Evolutionary conservation across 73 alveolate genomes (phyloP), one percentile per base, ranked within the genome.

Genomic region (Stentor roeselii): DNA sequence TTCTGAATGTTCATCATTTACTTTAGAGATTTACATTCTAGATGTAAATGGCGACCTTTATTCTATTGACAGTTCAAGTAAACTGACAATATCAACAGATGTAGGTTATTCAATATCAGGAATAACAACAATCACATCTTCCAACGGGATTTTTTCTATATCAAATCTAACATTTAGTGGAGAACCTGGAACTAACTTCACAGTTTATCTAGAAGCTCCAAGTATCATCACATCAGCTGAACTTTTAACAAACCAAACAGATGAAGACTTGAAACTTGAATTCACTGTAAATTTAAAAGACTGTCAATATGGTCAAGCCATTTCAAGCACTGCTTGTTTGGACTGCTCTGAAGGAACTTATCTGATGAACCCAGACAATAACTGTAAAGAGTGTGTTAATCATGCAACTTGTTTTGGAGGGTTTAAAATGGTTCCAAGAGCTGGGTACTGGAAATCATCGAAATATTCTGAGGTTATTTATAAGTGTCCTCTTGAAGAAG

Each of bases 381-480:
- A 50, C 21, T 87, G 93, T 76, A 36, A 75, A 76, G 36, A 32
- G 2, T 90, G 95, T 59, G 90, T 76, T 4, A 86, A 84, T 36
- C 59, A 80, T 76, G 90, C 92, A 39, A 30, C 50, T 38, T 88
- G 94, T 59, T 60, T 58, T 31, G 94, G 94, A 60, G 94, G 94
- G 14, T 39, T 87, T 1, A 58, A 82, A 40, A 78, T 88, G 27
- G 88, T 86, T 27, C 92, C 92, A 39, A 78, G 59, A 58, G 89
- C 94, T 32, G 94, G 94, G 3, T 88, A 87, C 61, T 88, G 94
- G 92, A 86, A 90, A 60, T 59, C 86, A 30, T 37, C 89, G 4
- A 60, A 77, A 60, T 21, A 84, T 3, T 61, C 92, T 14, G 89
- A 84, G 2, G 86, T 39, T 38, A 86, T 89, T 59, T 39, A 86